Evolutionary conservation across 1,284 basidiomycete genomes (phyloP).

Genomic region (Ustilago crameri): DNA sequence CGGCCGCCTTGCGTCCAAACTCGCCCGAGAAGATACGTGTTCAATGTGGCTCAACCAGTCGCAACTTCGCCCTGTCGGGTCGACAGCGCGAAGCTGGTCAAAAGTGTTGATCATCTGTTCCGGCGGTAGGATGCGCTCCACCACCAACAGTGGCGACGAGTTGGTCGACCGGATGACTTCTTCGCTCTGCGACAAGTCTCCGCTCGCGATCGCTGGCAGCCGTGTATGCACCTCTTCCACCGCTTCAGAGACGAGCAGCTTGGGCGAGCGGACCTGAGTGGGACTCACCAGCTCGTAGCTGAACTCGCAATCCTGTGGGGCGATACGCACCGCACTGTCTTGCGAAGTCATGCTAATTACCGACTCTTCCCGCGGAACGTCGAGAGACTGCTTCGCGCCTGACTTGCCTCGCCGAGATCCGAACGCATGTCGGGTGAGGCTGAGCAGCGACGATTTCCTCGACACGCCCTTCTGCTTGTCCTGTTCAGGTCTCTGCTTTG

Average conservation of each 20-base stretch:
- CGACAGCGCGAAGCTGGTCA: slow-evolving; percentile 38
- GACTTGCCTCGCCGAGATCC: slow-evolving; percentile 14
- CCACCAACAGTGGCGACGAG: slow-evolving; percentile 10
- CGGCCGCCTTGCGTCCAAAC: neutral
- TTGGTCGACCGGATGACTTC: neutral
- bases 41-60: slow-evolving; percentile 29
- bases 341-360: neutral
- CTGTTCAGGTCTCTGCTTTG: neutral
- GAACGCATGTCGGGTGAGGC: slow-evolving; percentile 18
- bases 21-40: too few relatives aligned
- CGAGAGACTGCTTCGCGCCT: slow-evolving; percentile 5
- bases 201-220: too few relatives aligned
- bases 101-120: slow-evolving; percentile 50
- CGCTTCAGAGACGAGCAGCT: too few relatives aligned
- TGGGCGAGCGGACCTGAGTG: neutral
- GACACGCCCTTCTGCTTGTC: slow-evolving; percentile 15
- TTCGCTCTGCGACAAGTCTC: too few relatives aligned
- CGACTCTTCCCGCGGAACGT: neutral
- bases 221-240: too few relatives aligned
- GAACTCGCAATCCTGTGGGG: slow-evolving; percentile 16
- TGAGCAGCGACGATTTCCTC: slow-evolving; percentile 24
- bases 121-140: slow-evolving; percentile 53
- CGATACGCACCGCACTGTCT: slow-evolving; percentile 2
- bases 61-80: slow-evolving; percentile 21
- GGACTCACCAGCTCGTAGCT: slow-evolving; percentile 31